phyloP scores from a whole-genome alignment of 768 basidiomycete genomes.

The Arthromyces matolae region DNA sequence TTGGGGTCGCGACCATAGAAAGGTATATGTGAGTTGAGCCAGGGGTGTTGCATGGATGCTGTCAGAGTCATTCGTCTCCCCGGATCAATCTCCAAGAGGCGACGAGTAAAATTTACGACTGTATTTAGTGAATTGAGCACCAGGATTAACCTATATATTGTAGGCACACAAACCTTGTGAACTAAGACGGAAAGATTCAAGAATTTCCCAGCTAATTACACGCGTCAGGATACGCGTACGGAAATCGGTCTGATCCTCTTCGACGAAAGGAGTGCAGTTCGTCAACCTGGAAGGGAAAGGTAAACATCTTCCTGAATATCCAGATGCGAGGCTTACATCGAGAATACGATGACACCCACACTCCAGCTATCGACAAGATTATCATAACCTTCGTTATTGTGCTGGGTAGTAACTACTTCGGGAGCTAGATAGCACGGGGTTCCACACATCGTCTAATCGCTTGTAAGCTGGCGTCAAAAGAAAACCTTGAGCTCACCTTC shows the following conservation, averaged over 20 bases:
- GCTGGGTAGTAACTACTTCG: conserved; percentile 79
- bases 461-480: not conserved
- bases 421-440: conserved; percentile 94
- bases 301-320: too few species aligned
- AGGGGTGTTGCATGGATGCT: conserved; percentile 68
- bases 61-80: conserved; percentile 64
- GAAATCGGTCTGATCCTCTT: conserved; percentile 63
- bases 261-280: conserved; percentile 75
- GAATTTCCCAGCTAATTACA: conserved; percentile 55
- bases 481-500: conserved; percentile 42
- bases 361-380: conserved; percentile 95
- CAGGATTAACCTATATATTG: not conserved
- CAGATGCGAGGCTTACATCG: too few species aligned
- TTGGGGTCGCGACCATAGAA: conserved; percentile 17
- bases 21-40: conserved; percentile 51
- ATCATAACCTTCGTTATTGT: conserved; percentile 70
- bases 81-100: conserved; percentile 66
- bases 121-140: not conserved
- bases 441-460: conserved; percentile 83
- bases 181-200: conserved; percentile 39
- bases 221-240: conserved; percentile 57
- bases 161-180: conserved; percentile 39
- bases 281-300: conserved; percentile 52
- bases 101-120: conserved; percentile 66
- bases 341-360: conserved; percentile 90